Evolutionary conservation across 78 protist genomes (phyloP), one percentile per base, ranked within the genome.

Genomic region (Dictyostelium intermedium): DNA sequence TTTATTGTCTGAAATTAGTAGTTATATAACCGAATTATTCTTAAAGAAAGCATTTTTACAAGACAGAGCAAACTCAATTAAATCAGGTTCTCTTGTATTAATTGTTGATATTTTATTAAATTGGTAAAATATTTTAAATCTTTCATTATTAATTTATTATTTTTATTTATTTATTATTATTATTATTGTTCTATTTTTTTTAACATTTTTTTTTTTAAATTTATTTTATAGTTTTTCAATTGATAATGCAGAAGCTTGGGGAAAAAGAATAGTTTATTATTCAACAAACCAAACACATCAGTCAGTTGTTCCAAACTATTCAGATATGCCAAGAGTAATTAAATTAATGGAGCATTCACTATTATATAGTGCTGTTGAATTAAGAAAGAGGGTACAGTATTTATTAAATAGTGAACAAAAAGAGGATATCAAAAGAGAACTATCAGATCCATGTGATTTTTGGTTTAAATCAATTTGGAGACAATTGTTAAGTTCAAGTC

Each of bases 381-480:
- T 89, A 18, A 60, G 94, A 45, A 20, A 13, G 6, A 37, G 72
- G 14, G 50, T 89, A 30, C 94, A 89, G 32, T 45, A 13, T 9
- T 7, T 81, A 14, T 45, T 69, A 34, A 78, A 89, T 47, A 25
- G 77, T 20, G 14, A 16, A 20, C 5, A 11, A n/a, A 27, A 25
- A 2, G 23, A 16, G 8, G 27, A 27, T 5, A 25, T 69, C 6
- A 39, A 84, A 3, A 56, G 66, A 16, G 47, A 32, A 13, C 11
- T 56, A 20, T 2, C n/a, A 14, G 73, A 82, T 60, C 43, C 70
- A 56, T 60, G 89, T 16, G 53, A 25, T 6, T 89, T 69, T 80
- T 89, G 94, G 94, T 80, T 39, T 47, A 8, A 25, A 66, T 13
- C 6, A 9, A 30, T 89, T 25, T 89, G 94, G 94, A 35, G 27